Base-by-base conservation (phyloP, 139 green algal species). In the Coccomyxa sp. region DNA sequence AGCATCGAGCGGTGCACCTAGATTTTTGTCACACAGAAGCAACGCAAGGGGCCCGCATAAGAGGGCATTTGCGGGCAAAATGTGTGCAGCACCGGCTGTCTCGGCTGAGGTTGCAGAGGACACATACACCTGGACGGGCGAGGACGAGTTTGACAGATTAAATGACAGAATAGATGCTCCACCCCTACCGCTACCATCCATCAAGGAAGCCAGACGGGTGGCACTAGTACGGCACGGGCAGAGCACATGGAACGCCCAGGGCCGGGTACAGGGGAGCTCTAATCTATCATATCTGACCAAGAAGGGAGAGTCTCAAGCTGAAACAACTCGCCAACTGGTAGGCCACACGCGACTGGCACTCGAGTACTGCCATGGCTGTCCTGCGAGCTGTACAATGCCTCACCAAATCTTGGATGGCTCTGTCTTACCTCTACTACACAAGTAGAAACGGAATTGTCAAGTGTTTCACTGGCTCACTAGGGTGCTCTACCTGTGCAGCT, bases 161-260 rank as follows among this genome's bases (percentile, higher is more conserved):
- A 78, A 79, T 29, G 93, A 97, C 74, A 79, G 93, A 4, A 50
- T 75, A 8, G 92, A 94, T 81, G n/a, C 68, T 14, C 78, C 86
- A 7, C 90, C 93, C 34, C 58, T 94, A 37, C 82, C 88, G 9
- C 78, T 97, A 72, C 93, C 78, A 9, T 2, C 40, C 7, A 70
- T 94, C 33, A 68, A 35, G 0, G 39, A 34, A 6, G 69, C 68
- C 31, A 88, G 85, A 55, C 87, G 90, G 0, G 86, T 97, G 8
- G 88, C 92, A 40, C 85, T 99, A 18, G 95, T 99, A 34, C 84
- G 95, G 31, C 95, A 99, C 73, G 95, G 95, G 0, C 94, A 99
- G 82, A 94, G 84, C 81, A 99, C 95, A 0, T 99, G 95, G 95
- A 99, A 99, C 71, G 93, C 93, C 7, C 89, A 91, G 35, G 91